Evolutionary conservation across 192 early-diverging fungal species (phyloP).

Genomic region (Dimargaris verticillata): DNA sequence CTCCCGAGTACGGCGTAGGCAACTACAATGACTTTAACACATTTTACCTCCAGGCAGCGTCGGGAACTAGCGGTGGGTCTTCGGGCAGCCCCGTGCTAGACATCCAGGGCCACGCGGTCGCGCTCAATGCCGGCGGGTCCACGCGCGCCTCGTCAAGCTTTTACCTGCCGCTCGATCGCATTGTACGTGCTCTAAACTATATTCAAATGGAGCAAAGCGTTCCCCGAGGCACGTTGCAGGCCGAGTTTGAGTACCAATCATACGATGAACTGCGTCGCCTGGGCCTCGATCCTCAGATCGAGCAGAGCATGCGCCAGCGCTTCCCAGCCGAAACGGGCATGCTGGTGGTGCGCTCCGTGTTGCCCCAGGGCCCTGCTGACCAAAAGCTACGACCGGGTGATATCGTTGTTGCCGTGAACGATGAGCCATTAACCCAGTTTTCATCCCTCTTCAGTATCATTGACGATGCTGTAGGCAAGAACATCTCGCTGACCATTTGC

Average conservation of each 20-base stretch:
- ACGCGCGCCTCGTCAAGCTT: slow-evolving; percentile 48
- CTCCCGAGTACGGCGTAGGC: slow-evolving; percentile 50
- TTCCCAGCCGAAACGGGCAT: slow-evolving; percentile 55
- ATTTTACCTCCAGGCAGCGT: slow-evolving; percentile 63
- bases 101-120: slow-evolving; percentile 58
- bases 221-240: slow-evolving; percentile 63
- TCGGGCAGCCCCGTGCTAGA: slow-evolving; percentile 65
- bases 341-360: slow-evolving; percentile 40
- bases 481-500: slow-evolving; percentile 33
- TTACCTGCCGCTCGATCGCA: slow-evolving; percentile 63
- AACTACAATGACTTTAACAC: slow-evolving; percentile 71
- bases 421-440: slow-evolving; percentile 50
- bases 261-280: slow-evolving; percentile 58
- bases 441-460: slow-evolving; percentile 42
- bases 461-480: slow-evolving; percentile 39
- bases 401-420: slow-evolving; percentile 48
- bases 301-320: slow-evolving; percentile 39
- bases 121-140: slow-evolving; percentile 54
- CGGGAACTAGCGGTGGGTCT: slow-evolving; percentile 57
- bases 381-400: slow-evolving; percentile 51
- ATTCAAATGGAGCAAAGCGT: slow-evolving; percentile 37
- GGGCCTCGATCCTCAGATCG: slow-evolving; percentile 46
- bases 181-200: slow-evolving; percentile 43
- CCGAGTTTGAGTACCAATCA: slow-evolving; percentile 46
- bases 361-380: slow-evolving; percentile 57